Evolutionary conservation across 441 rosid species (phyloP).

Genomic region (Corymbia citriodora): DNA sequence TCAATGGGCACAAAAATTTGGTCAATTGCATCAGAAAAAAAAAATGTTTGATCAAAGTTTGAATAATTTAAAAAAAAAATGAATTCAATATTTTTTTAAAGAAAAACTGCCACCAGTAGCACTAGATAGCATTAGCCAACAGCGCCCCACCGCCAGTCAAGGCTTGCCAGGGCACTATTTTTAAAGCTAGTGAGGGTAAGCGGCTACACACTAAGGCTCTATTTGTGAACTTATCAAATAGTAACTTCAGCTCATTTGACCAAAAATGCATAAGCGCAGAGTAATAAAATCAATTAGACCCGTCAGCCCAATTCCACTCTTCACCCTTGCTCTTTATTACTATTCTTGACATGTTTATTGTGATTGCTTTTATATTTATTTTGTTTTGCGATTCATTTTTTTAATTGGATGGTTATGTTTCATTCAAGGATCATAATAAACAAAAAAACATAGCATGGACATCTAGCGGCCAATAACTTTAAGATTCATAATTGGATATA

Average conservation of each 20-base stretch:
- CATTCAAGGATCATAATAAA: background rate
- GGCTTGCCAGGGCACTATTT: background rate
- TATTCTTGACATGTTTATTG: background rate
- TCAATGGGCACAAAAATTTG: background rate
- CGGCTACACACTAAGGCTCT: background rate
- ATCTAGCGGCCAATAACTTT: background rate
- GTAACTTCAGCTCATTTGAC: no score
- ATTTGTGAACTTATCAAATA: no score
- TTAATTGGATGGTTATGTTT: background rate
- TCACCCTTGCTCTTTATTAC: background rate
- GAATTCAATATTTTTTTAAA: no score
- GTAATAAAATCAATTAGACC: no score
- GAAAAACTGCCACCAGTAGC: background rate
- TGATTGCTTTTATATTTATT: background rate
- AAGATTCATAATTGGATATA: background rate
- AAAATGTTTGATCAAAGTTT: no score
- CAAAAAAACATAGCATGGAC: background rate
- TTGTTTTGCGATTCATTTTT: no score
- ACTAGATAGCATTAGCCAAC: background rate
- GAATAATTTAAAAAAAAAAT: no score
- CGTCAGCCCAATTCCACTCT: no score
- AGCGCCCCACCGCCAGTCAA: background rate
- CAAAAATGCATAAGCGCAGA: no score
- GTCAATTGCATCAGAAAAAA: background rate
- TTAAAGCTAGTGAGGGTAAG: background rate